Base-by-base conservation (phyloP, 2,329 filamentous ascomycete species). In the Diplodia intermedia region DNA sequence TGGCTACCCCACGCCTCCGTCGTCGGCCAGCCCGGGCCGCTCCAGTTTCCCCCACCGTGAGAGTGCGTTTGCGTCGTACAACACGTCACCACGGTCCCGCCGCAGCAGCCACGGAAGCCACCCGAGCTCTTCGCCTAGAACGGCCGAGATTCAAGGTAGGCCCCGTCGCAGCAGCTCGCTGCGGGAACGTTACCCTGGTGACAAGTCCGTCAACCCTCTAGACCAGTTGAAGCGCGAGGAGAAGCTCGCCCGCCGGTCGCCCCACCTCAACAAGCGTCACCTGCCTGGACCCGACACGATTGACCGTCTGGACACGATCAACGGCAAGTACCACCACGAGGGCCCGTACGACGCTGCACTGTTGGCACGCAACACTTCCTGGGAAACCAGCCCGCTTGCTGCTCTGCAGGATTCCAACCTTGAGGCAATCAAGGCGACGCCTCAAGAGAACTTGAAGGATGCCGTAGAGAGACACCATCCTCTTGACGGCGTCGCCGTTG, bases 341-440 rank as follows among this genome's bases (percentile, higher is more conserved):
- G 94, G 94, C 0, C 94, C 94, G 0, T 98, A 91, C 73, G 94
- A 98, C 76, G 92, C 94, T 11, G 90, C 92, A 2, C 84, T 92
- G 65, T 83, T 90, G 1, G 87, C 91, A 14, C 86, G 92, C 57
- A 97, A 97, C 80, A 83, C 81, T 4, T 84, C 88, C 73, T 84
- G 82, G 72, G 81, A 84, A 66, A 80, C 77, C 68, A 89, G 91
- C 3, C 94, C 94, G 0, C 81, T 97, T 8, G 92, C 91, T 33
- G 94, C 94, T 2, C 86, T 97, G 5, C 83, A 84, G 67, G 84
- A 87, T 3, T 89, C 88, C 52, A 97, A 95, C 79, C 83, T 85
- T 66, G 91, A 93, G 77, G 91, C 93, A 0, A 78, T 97, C 61
- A 88, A 85, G 70, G 94, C 94, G 0, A 97, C 94, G 0, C 94